Evolutionary conservation across 495 filamentous ascomycete species (phyloP).

Genomic region (Penicillium goetzii): DNA sequence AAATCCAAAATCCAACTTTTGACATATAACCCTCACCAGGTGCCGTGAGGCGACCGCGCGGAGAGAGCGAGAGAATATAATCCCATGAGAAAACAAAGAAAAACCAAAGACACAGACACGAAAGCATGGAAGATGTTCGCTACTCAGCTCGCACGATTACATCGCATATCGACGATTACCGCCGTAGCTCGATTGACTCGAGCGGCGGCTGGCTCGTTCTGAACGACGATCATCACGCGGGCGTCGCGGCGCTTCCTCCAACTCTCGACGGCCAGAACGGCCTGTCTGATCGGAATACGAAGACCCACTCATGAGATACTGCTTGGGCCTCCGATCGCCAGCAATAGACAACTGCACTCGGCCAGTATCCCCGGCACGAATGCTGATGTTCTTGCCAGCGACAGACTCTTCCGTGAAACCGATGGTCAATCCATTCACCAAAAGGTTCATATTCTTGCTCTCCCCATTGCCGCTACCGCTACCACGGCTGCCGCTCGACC

Average conservation of each 20-base stretch:
- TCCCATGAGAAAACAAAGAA: conserved; percentile 10
- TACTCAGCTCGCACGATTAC: conserved; percentile 14
- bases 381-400: conserved; percentile 45
- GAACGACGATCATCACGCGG: conserved; percentile 41
- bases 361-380: conserved; percentile 46
- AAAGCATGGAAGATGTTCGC: conserved; percentile 1
- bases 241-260: conserved; percentile 36
- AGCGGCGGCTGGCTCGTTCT: conserved; percentile 45
- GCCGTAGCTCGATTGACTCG: conserved; percentile 46
- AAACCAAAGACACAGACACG: conserved; percentile 8
- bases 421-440: conserved; percentile 49
- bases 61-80: conserved; percentile 1
- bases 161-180: conserved; percentile 24
- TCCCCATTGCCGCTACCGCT: conserved; percentile 45
- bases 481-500: conserved; percentile 50
- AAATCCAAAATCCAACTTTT: conserved; percentile 30
- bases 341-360: conserved; percentile 46
- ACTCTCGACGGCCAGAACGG: conserved; percentile 32
- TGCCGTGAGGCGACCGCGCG: neutral
- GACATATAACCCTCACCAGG: conserved; percentile 15
- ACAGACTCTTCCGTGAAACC: conserved; percentile 44
- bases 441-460: conserved; percentile 48
- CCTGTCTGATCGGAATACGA: conserved; percentile 40
- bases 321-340: conserved; percentile 40
- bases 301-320: conserved; percentile 41